phyloP scores from a whole-genome alignment of 345 rosid species.

The Raphanus raphanistrum region DNA sequence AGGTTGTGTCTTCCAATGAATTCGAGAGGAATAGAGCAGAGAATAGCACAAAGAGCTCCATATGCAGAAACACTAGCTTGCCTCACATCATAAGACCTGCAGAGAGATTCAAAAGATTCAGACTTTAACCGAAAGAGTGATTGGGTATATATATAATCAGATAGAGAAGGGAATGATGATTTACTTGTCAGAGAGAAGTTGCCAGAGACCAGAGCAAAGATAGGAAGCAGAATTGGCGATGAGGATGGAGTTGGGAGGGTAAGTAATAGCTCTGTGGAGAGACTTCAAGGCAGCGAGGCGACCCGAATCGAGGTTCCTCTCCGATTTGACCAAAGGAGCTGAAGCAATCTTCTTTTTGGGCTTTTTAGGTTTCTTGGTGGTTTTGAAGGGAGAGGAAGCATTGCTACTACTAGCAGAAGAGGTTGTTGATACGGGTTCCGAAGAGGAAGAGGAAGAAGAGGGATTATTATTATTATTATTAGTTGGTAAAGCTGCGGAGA shows the following conservation, averaged over 20 bases:
- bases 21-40: constrained; percentile 67
- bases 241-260: constrained; percentile 80
- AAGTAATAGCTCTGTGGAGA: constrained; percentile 79
- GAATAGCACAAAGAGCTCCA: constrained; percentile 76
- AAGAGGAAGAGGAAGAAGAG: constrained; percentile 19
- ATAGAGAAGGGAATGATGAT: not conserved
- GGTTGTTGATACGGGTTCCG: constrained; percentile 9
- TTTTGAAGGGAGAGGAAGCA: constrained; percentile 9
- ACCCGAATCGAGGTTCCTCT: constrained; percentile 52
- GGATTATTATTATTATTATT: constrained; percentile 56
- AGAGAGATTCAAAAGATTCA: not conserved
- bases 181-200: constrained; percentile 81
- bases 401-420: constrained; percentile 14
- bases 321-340: constrained; percentile 36
- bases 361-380: not conserved
- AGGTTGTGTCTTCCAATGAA: constrained; percentile 75
- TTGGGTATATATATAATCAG: not conserved
- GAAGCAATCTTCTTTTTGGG: not conserved
- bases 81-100: constrained; percentile 71
- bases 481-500: constrained; percentile 70
- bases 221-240: constrained; percentile 83
- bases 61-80: constrained; percentile 69
- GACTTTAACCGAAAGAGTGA: not conserved
- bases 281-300: constrained; percentile 72
- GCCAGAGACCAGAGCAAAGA: constrained; percentile 77